These are phyloP conservation scores for Silene latifolia DNA, from an alignment of 148 eudicot species.

Conservation along the genomic window DNA sequence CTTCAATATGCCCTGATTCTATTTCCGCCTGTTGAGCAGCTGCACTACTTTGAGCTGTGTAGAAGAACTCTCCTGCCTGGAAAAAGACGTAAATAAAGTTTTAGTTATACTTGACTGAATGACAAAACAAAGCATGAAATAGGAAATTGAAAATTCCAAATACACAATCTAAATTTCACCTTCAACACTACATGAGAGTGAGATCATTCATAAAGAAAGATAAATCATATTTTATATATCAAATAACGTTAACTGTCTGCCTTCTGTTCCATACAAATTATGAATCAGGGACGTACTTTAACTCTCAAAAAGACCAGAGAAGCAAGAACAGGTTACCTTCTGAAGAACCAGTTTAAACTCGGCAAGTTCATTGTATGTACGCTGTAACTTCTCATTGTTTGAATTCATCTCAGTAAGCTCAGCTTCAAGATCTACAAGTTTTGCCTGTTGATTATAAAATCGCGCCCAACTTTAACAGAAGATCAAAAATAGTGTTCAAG, in stretches of 20 bases:
- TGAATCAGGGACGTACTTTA: background rate
- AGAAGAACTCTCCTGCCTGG: constrained; percentile 89
- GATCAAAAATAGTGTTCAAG: constrained; percentile 17
- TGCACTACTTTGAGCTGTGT: constrained; percentile 68
- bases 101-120: background rate
- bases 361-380: constrained; percentile 67
- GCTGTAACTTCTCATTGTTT: constrained; percentile 74
- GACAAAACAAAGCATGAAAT: background rate
- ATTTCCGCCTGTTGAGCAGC: constrained; percentile 66
- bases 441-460: constrained; percentile 41
- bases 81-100: constrained; percentile 1
- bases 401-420: constrained; percentile 80
- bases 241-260: background rate
- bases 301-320: background rate
- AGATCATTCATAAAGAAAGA: background rate
- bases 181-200: background rate
- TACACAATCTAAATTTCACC: background rate
- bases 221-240: background rate
- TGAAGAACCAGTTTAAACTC: constrained; percentile 71
- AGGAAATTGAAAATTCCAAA: background rate
- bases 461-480: constrained; percentile 2
- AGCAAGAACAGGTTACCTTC: constrained; percentile 44
- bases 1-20: constrained; percentile 54
- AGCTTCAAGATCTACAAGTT: constrained; percentile 79
- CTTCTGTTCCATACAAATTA: background rate